These are phyloP conservation scores for Wickerhamiella shivajii DNA, from an alignment of 805 yeast species.

Conservation along the genomic window DNA sequence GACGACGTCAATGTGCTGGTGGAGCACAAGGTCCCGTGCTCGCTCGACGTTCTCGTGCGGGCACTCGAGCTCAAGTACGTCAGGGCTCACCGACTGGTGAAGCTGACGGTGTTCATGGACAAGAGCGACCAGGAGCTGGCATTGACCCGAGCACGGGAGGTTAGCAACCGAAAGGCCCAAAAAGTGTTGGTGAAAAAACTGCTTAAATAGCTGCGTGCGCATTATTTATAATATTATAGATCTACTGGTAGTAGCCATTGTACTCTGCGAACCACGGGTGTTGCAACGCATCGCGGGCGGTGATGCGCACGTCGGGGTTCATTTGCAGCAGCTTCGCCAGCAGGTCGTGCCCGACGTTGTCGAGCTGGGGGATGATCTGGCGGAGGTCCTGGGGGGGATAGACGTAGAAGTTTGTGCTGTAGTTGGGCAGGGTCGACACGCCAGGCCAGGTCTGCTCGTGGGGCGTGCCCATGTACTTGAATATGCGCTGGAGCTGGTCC, in stretches of 20 bases:
- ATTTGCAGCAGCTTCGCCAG: conserved; percentile 40
- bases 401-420: conserved; percentile 66
- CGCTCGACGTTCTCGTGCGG: too few species aligned
- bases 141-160: too few species aligned
- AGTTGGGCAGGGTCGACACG: conserved; percentile 68
- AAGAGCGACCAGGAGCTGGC: conserved; percentile 3
- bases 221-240: conserved; percentile 8
- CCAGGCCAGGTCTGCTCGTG: conserved; percentile 96
- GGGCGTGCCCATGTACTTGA: conserved; percentile 92
- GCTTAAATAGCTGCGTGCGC: background rate
- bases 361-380: conserved; percentile 51
- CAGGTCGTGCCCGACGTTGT: conserved; percentile 52
- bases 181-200: too few species aligned
- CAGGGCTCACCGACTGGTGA: too few species aligned
- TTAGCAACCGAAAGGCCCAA: too few species aligned
- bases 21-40: conserved; percentile 5
- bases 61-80: too few species aligned
- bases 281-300: conserved; percentile 38
- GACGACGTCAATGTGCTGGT: conserved; percentile 9
- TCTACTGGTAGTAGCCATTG: conserved; percentile 21
- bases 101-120: too few species aligned
- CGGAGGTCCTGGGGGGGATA: conserved; percentile 81
- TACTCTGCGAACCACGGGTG: conserved; percentile 77
- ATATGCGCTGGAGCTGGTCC: conserved; percentile 83
- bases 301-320: conserved; percentile 38